Conservation (phyloP, 352 stramenopile species). For the Globisporangium canariense region DNA sequence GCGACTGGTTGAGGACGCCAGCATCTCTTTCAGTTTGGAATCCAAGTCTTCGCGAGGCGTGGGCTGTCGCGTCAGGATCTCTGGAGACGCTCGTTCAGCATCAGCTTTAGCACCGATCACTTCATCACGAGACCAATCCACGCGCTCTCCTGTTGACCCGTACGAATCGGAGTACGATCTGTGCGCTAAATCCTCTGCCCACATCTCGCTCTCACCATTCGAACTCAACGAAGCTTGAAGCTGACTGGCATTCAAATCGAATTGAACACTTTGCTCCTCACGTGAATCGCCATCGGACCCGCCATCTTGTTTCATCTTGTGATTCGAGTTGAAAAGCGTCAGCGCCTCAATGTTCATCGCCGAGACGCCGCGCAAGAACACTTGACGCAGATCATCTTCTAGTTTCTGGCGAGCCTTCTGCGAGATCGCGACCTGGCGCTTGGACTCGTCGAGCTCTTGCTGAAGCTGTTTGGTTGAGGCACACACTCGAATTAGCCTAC, state of each 20-base stretch:
- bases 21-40: slow-evolving; percentile 7
- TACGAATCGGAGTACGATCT: not conserved
- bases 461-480: slow-evolving; percentile 24
- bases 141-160: not conserved
- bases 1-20: slow-evolving; percentile 13
- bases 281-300: slow-evolving; percentile 3
- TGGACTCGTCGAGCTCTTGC: slow-evolving; percentile 36
- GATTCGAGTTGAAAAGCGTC: slow-evolving; percentile 53
- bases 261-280: not conserved
- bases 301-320: slow-evolving; percentile 21
- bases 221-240: not conserved
- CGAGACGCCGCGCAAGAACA: slow-evolving; percentile 69
- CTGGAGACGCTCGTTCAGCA: not conserved
- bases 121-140: not conserved
- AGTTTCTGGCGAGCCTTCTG: slow-evolving; percentile 43
- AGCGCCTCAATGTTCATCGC: slow-evolving; percentile 78
- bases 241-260: not conserved
- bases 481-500: not conserved
- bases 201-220: not conserved
- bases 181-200: not conserved
- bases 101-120: not conserved
- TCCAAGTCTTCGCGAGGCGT: slow-evolving; percentile 12
- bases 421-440: slow-evolving; percentile 27
- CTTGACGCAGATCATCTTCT: slow-evolving; percentile 58
- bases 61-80: slow-evolving; percentile 7